These are phyloP conservation scores for Parasarocladium wereldwijsianum DNA, from an alignment of 2,329 filamentous ascomycete species.

Conservation along the genomic window DNA sequence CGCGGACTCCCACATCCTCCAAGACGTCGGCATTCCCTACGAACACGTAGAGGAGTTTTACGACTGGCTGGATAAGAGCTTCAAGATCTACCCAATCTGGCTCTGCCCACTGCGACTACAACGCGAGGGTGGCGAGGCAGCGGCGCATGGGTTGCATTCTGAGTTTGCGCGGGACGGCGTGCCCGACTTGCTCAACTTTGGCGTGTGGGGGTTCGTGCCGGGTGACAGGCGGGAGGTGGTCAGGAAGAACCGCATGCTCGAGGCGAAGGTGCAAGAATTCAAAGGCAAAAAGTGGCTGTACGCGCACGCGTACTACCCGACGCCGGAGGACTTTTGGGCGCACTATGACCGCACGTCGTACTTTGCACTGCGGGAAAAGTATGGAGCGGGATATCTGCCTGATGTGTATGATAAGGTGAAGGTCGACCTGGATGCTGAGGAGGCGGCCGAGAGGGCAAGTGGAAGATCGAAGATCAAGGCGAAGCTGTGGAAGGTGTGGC, in stretches of 20 bases:
- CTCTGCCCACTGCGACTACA: constrained; percentile 35
- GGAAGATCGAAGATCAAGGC: constrained; percentile 16
- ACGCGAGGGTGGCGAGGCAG: constrained; percentile 21
- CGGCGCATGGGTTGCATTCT: constrained; percentile 31
- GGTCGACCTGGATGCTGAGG: constrained; percentile 25
- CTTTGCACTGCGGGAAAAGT: constrained; percentile 40
- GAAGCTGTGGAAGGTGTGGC: constrained; percentile 21
- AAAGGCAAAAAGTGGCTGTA: constrained; percentile 58
- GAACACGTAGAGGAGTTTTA: constrained; percentile 26
- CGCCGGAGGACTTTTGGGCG: constrained; percentile 52
- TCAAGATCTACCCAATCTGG: constrained; percentile 40
- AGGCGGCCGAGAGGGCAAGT: constrained; percentile 12
- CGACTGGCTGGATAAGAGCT: constrained; percentile 28
- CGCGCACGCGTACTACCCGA: constrained; percentile 49
- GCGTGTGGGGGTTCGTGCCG: constrained; percentile 42
- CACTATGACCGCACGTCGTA: constrained; percentile 47
- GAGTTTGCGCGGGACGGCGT: constrained; percentile 22
- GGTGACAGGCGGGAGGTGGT: constrained; percentile 30
- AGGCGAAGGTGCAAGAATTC: constrained; percentile 41
- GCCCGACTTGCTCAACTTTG: constrained; percentile 42
- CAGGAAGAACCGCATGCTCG: constrained; percentile 41
- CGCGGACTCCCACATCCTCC: constrained; percentile 45
- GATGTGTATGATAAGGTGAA: constrained; percentile 56
- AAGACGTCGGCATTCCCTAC: constrained; percentile 44
- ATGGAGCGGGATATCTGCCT: constrained; percentile 42